Percentiles rank a stretch among this genome's conserved stretches.
phyloP scores from a whole-genome alignment of 2,329 filamentous ascomycete genomes.

The Biscogniauxia sp. region DNA sequence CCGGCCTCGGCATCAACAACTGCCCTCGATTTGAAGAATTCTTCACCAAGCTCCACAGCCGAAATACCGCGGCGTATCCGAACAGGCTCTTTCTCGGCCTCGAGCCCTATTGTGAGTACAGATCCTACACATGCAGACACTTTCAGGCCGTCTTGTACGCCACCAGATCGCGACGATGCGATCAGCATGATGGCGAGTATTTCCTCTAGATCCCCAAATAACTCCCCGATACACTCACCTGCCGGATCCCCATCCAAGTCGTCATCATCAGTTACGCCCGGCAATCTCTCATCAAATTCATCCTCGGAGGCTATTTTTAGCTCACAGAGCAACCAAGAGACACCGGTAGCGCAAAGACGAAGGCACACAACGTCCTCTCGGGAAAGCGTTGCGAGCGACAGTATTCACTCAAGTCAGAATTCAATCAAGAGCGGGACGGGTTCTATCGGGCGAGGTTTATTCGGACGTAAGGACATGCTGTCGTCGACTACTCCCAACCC shows the following conservation, averaged over 20 bases:
- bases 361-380: slow-evolving; percentile 31
- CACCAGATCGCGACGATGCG: slow-evolving; percentile 58
- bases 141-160: slow-evolving; percentile 54
- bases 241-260: slow-evolving; percentile 26
- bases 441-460: slow-evolving; percentile 28
- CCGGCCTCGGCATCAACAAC: slow-evolving; percentile 44
- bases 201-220: slow-evolving; percentile 46
- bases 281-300: slow-evolving; percentile 20
- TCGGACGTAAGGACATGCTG: slow-evolving; percentile 27
- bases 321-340: slow-evolving; percentile 15
- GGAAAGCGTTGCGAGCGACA: slow-evolving; percentile 24
- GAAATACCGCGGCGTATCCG: slow-evolving; percentile 55
- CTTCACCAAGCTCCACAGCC: slow-evolving; percentile 35
- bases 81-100: slow-evolving; percentile 61
- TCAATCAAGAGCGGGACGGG: slow-evolving; percentile 30
- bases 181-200: slow-evolving; percentile 58
- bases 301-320: slow-evolving; percentile 25
- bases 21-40: slow-evolving; percentile 46
- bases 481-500: slow-evolving; percentile 20
- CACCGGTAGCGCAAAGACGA: slow-evolving; percentile 24
- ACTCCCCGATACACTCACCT: slow-evolving; percentile 25
- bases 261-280: slow-evolving; percentile 13
- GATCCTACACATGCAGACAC: slow-evolving; percentile 66
- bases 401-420: slow-evolving; percentile 21
- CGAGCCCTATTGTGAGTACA: slow-evolving; percentile 64